Base-by-base conservation (phyloP, 495 filamentous ascomycete species). In the Astrothelium macrocarpum region DNA sequence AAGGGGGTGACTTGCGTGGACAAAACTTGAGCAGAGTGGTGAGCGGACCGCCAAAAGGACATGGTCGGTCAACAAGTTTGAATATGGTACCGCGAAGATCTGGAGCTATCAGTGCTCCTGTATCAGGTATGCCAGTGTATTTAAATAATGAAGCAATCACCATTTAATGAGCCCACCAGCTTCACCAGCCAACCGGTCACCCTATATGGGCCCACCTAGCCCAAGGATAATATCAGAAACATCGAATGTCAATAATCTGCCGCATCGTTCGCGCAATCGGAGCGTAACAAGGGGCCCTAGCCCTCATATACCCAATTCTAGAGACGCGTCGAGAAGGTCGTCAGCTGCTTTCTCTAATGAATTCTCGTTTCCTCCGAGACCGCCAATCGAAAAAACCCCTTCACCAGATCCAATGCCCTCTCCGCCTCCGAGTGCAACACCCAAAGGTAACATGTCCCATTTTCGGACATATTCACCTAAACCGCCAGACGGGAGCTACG, bases 61-160 rank as follows among this genome's bases (percentile, higher is more conserved):
- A 96, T 81, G 85, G 81, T 25, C 82, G 91, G 53, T 91, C 91
- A 60, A 86, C 90, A 2, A 96, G 91, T 77, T 77, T 96, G 62
- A 91, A 96, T 71, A 85, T 91, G 62, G 67, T 84, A 32, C 84
- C 49, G 2, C n/a, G 49, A 16, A 56, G 49, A 56, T 29, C 49
- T 56, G 49, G 49, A 56, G 49, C 16, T 16, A 4, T 56, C 20
- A 56, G 49, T 56, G 49, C 49, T 46, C 36, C 60, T n/a, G 68
- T 69, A 26, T 64, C 67, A 64, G 67, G 68, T 65, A 65, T 59
- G 53, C 31, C 46, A 26, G 25, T 53, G 1, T 39, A 49, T 34
- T 34, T 2, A 26, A 20, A 29, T 45, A 63, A 58, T 64, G 23
- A 16, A 45, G 32, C 10, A 7, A 11, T 70, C 67, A 12, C 62